Base-by-base conservation (phyloP, 495 filamentous ascomycete species). In the Talaromyces borbonicus region DNA sequence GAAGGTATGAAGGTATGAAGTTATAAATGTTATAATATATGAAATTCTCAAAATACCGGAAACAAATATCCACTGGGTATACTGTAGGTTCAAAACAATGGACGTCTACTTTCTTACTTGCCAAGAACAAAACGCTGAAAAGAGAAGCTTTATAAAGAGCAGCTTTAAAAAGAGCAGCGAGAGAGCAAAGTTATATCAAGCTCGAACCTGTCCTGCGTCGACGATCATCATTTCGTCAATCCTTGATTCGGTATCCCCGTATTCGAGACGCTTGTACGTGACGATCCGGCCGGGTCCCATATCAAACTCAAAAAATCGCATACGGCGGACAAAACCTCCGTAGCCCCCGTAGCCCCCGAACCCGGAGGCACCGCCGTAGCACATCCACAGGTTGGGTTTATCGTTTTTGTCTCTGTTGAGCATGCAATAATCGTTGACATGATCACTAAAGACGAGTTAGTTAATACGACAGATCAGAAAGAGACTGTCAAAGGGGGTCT, bases 281-380 rank as follows among this genome's bases (percentile, higher is more conserved):
- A 74, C 79, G 40, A 97, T 87, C 30, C 83, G 74, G 12, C 81
- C 89, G 46, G 85, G 78, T 52, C 90, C 87, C 66, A 87, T 84
- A 61, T 98, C 90, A 37, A 97, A 82, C 50, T 97, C 92, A 55
- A 86, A 98, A 53, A 97, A 73, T 27, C 92, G 74, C 25, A 95
- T 75, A 46, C 87, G 78, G 20, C 92, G 81, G 51, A 87, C 78
- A 59, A 85, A 97, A 8, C 81, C 85, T 20, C 77, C 79, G 49
- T 92, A 96, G 7, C 89, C 89, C 24, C 84, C 93, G 60, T 98
- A 98, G 1, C 92, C 92, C 31, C 93, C 92, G 57, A 96, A 89
- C 0, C 92, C 92, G 26, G 72, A 69, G 12, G 81, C 92, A 35
- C 93, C 92, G 4, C 78, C 92, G 64, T 97, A 95, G 66, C 92